phyloP scores from a whole-genome alignment of 495 filamentous ascomycete species.

The Penicillium lividum region DNA sequence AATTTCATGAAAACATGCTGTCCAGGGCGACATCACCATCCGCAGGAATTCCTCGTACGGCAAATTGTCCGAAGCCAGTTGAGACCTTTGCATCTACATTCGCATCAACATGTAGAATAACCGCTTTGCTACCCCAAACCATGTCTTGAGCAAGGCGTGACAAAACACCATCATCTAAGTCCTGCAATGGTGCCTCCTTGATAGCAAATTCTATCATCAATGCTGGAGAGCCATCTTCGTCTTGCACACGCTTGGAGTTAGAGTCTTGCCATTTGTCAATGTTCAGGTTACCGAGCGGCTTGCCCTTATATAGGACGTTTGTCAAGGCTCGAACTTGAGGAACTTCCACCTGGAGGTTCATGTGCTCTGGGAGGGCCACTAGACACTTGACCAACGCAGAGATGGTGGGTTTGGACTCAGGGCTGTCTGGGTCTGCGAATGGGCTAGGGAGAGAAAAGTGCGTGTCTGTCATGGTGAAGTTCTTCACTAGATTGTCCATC shows the following conservation, averaged over 20 bases:
- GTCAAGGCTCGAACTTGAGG: constrained; percentile 70
- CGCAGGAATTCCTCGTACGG: constrained; percentile 78
- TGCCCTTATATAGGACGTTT: constrained; percentile 72
- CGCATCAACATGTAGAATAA: constrained; percentile 73
- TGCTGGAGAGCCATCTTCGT: constrained; percentile 51
- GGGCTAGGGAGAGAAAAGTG: constrained; percentile 81
- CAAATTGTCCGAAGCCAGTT: constrained; percentile 76
- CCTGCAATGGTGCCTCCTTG: constrained; percentile 73
- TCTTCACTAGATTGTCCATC: constrained; percentile 78
- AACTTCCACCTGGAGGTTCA: constrained; percentile 81
- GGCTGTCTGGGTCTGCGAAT: constrained; percentile 71
- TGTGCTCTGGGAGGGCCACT: constrained; percentile 74
- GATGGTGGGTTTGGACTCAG: constrained; percentile 71
- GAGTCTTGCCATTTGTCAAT: constrained; percentile 81
- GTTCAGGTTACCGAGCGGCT: constrained; percentile 75
- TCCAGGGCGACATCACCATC: constrained; percentile 85
- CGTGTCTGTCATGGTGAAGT: constrained; percentile 81
- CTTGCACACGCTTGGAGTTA: constrained; percentile 68
- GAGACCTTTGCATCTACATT: constrained; percentile 78
- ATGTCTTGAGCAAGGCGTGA: constrained; percentile 71
- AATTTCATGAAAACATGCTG: constrained; percentile 59
- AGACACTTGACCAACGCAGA: constrained; percentile 79
- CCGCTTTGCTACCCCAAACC: constrained; percentile 64
- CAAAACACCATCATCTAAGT: constrained; percentile 76
- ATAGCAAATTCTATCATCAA: constrained; percentile 74